phyloP scores from a whole-genome alignment of 768 basidiomycete species.

The Serendipita vermifera region DNA sequence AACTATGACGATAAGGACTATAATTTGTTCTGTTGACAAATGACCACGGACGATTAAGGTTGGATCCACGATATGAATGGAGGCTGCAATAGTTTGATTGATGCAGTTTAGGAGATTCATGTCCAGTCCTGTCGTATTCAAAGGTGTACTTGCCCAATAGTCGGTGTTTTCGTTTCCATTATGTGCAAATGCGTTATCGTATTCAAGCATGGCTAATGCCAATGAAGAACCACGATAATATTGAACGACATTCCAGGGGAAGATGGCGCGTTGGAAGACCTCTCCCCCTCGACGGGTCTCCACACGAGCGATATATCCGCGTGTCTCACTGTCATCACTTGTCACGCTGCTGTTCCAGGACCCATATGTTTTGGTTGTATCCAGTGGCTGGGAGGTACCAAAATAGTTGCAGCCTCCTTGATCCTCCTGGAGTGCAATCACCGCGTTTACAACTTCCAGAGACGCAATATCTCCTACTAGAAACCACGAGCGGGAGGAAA shows the following conservation, averaged over 20 bases:
- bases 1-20: no score
- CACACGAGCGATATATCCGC: background rate
- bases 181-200: conserved; percentile 1
- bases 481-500: background rate
- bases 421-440: background rate
- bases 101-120: background rate
- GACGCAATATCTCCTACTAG: background rate
- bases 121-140: background rate
- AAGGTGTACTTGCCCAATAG: background rate
- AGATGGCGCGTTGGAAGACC: background rate
- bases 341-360: background rate
- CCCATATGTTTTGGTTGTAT: no score
- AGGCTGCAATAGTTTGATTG: background rate
- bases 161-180: background rate
- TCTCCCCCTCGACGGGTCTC: background rate
- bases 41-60: background rate
- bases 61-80: conserved; percentile 2
- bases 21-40: background rate
- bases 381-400: background rate
- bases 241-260: conserved; percentile 3
- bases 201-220: background rate
- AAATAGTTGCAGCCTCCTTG: conserved; percentile 4
- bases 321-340: background rate
- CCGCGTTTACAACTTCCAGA: background rate
- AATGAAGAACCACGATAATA: background rate